phyloP scores from a whole-genome alignment of 2,329 filamentous ascomycete genomes.

The Aspergillus udagawae region DNA sequence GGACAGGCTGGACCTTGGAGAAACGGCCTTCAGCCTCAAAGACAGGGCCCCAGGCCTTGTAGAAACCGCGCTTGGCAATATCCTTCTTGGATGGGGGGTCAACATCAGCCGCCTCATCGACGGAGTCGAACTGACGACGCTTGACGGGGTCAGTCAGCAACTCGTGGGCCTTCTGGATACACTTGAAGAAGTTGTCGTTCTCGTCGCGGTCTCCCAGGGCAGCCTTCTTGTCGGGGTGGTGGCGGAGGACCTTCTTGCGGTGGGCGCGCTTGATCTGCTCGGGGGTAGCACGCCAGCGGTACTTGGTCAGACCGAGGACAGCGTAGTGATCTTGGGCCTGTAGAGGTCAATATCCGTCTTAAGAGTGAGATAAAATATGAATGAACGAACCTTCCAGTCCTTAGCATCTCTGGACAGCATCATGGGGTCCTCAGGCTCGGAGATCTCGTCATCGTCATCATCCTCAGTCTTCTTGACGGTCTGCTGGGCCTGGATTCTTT shows the following conservation, averaged over 20 bases:
- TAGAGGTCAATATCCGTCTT: constrained; percentile 9
- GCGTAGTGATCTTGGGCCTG: constrained; percentile 97
- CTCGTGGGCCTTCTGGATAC: constrained; percentile 97
- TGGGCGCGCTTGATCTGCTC: constrained; percentile 99
- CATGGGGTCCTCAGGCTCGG: constrained; percentile 87
- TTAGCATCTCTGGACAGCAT: constrained; percentile 92
- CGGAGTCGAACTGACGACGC: constrained; percentile 92
- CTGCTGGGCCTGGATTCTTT: constrained; percentile 92
- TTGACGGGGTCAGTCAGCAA: constrained; percentile 87
- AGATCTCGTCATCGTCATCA: constrained; percentile 83
- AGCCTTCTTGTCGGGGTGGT: constrained; percentile 98
- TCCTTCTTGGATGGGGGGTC: constrained; percentile 93
- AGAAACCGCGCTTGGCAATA: constrained; percentile 79
- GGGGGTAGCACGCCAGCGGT: constrained; percentile 87
- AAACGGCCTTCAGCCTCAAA: constrained; percentile 93
- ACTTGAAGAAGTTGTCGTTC: constrained; percentile 99
- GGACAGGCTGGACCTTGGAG: constrained; percentile 86
- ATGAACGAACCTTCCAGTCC: constrained; percentile 84
- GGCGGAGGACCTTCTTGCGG: constrained; percentile 98
- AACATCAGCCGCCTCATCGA: constrained; percentile 89
- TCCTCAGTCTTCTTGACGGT: constrained; percentile 94
- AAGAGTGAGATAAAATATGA: too few species aligned
- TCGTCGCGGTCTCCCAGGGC: constrained; percentile 78
- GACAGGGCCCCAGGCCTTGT: constrained; percentile 86
- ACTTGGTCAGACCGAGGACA: constrained; percentile 86